Conservation (phyloP, 805 yeast genomes). For the Monosporozyma yasuniensis region DNA sequence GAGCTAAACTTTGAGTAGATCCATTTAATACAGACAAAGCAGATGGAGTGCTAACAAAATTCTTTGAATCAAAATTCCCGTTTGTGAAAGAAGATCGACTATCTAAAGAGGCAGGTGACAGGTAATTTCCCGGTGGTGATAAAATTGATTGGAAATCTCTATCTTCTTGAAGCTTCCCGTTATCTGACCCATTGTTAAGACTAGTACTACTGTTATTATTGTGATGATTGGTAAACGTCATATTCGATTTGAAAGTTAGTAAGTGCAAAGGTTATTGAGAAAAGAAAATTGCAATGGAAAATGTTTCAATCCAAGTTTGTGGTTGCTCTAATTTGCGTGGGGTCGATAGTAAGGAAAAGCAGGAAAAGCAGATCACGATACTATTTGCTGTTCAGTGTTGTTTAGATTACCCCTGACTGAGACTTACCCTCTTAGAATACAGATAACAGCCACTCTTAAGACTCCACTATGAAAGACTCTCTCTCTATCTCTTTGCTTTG, state of each 20-base stretch:
- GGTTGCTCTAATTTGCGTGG: background rate
- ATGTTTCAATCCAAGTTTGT: background rate
- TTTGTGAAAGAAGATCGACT: slow-evolving; percentile 12
- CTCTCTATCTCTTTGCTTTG: background rate
- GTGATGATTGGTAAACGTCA: background rate
- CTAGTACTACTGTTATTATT: background rate
- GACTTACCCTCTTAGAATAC: background rate
- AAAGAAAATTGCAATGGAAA: background rate
- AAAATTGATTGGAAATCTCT: slow-evolving; percentile 6
- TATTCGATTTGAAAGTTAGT: background rate
- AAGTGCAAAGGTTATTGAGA: background rate
- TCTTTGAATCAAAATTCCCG: slow-evolving; percentile 3
- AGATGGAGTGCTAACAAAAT: slow-evolving; percentile 3
- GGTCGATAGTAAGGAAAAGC: background rate
- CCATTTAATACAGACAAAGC: slow-evolving; percentile 8
- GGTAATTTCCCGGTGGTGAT: slow-evolving; percentile 11
- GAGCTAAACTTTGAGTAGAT: background rate
- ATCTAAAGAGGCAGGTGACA: slow-evolving; percentile 18
- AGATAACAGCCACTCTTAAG: no score
- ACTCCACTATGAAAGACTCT: background rate
- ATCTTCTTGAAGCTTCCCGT: slow-evolving; percentile 2
- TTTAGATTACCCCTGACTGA: background rate
- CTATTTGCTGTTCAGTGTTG: background rate
- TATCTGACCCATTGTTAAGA: background rate
- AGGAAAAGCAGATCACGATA: background rate